Evolutionary conservation across 106 monocot genomes (phyloP), one percentile per base, ranked within the genome.

Genomic region (Dactylorhiza incarnata): DNA sequence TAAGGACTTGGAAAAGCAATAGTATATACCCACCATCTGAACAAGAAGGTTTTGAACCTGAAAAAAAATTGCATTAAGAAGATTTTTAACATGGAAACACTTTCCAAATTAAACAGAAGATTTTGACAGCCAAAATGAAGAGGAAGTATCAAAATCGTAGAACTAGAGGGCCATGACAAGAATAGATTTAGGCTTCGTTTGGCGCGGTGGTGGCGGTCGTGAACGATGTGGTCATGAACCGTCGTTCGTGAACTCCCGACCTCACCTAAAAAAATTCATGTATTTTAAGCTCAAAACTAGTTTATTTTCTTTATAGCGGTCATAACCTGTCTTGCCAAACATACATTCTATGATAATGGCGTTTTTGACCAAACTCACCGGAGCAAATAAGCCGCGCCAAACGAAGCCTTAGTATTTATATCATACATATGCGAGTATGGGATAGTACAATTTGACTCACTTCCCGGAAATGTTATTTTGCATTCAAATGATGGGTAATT

Each of bases 11-110:
- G 3, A 45, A 65, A 78, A 48, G 15, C 22, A 68, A 15, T 12
- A 11, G 4, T 17, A 79, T 53, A 59, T 68, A 77, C 81, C 84
- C 68, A 88, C 93, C 93, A 90, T 93, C 77, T 93, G 89, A 78
- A 82, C 63, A 19, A 93, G 90, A 56, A 93, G 90, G 72, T 90
- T 89, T 78, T 93, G 89, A 17, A 93, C 93, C 93, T 93, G 84
- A 52, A 72, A 69, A 5, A 46, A 20, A 3, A 46, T 45, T 45
- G 19, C 7, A 46, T 69, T 69, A 46, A 6, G n/a, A 37, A 69
- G 5, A 44, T 69, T 5, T 2, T 69, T 69, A 45, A 69, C 17
- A 69, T 69, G 69, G 69, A 17, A 69, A 69, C 5, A 69, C 45
- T 69, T 23, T 12, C 66, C 10, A 66, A 45, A 17, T 69, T 45